Percentiles rank a stretch among this genome's conserved stretches.
Evolutionary conservation across 768 basidiomycete genomes (phyloP).

Genomic region (Piloderma croceum): DNA sequence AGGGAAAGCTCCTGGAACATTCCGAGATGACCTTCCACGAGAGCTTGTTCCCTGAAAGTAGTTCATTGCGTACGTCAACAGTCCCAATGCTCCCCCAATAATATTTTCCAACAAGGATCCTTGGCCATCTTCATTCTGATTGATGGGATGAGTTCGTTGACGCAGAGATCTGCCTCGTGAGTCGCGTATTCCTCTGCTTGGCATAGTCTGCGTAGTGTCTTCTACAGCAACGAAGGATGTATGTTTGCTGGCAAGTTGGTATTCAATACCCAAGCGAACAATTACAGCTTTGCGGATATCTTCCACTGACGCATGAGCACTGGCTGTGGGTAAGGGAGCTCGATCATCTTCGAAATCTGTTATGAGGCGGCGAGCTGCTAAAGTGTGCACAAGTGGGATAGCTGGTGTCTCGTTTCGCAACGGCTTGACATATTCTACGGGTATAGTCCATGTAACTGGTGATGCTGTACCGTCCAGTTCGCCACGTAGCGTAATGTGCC

Average conservation of each 20-base stretch:
- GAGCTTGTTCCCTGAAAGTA: background rate
- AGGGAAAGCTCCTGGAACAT: conserved; percentile 19
- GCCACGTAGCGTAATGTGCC: conserved; percentile 29
- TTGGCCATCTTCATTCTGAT: background rate
- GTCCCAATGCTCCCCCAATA: background rate
- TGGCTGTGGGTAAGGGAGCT: conserved; percentile 28
- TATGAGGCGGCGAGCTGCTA: conserved; percentile 52
- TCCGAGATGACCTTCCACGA: conserved; percentile 4
- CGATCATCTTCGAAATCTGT: conserved; percentile 39
- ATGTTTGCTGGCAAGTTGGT: conserved; percentile 45
- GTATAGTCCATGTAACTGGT: conserved; percentile 26
- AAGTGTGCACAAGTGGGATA: conserved; percentile 42
- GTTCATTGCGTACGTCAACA: background rate
- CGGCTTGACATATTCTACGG: conserved; percentile 25
- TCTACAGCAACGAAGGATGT: conserved; percentile 58
- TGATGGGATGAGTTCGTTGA: background rate
- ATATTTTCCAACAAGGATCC: background rate
- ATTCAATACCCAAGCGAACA: conserved; percentile 43
- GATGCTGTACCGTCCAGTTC: conserved; percentile 29
- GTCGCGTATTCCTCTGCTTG: conserved; percentile 5
- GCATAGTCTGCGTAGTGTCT: conserved; percentile 18
- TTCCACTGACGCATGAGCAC: conserved; percentile 23
- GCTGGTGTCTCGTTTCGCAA: conserved; percentile 28
- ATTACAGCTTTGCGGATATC: conserved; percentile 41
- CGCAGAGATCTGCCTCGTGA: conserved; percentile 8